A percentile compares a stretch with the other conserved stretches of the same genome.
Conservation (phyloP, 1,284 basidiomycete genomes). For the Vanrija humicola region DNA sequence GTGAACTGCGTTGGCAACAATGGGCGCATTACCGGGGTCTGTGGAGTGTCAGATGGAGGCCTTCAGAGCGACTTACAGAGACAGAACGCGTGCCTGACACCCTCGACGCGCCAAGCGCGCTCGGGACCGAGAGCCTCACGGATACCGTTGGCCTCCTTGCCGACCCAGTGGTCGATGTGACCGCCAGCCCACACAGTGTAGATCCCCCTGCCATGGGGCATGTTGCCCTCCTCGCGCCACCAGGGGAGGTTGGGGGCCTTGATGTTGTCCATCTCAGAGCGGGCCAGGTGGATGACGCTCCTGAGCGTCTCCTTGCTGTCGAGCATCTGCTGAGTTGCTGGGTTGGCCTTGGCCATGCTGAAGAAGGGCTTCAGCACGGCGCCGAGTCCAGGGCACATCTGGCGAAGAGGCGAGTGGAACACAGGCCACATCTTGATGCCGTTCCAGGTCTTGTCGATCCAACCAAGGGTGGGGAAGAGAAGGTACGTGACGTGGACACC, state of each 20-base stretch:
- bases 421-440: slow-evolving; percentile 44
- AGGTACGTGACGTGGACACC: slow-evolving; percentile 24
- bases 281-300: slow-evolving; percentile 36
- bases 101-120: slow-evolving; percentile 24
- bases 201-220: slow-evolving; percentile 9
- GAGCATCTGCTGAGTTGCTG: slow-evolving; percentile 35
- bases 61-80: slow-evolving; percentile 27
- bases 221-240: slow-evolving; percentile 22
- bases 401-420: slow-evolving; percentile 34
- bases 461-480: slow-evolving; percentile 42
- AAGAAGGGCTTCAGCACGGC: slow-evolving; percentile 1
- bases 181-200: slow-evolving; percentile 35
- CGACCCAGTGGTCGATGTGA: slow-evolving; percentile 45
- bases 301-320: slow-evolving; percentile 31
- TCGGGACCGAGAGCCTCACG: slow-evolving; percentile 27
- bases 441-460: slow-evolving; percentile 41
- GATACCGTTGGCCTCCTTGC: slow-evolving; percentile 36
- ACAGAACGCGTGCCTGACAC: slow-evolving; percentile 42
- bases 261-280: slow-evolving; percentile 45
- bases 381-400: slow-evolving; percentile 20
- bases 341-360: slow-evolving; percentile 23
- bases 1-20: background rate
- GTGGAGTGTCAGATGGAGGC: no score
- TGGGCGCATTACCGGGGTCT: no score
- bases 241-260: slow-evolving; percentile 37